Percentiles rank a stretch among this genome's conserved stretches.
These are phyloP conservation scores for Chaetomium fimeti DNA, from an alignment of 495 filamentous ascomycete genomes.

Conservation along the genomic window DNA sequence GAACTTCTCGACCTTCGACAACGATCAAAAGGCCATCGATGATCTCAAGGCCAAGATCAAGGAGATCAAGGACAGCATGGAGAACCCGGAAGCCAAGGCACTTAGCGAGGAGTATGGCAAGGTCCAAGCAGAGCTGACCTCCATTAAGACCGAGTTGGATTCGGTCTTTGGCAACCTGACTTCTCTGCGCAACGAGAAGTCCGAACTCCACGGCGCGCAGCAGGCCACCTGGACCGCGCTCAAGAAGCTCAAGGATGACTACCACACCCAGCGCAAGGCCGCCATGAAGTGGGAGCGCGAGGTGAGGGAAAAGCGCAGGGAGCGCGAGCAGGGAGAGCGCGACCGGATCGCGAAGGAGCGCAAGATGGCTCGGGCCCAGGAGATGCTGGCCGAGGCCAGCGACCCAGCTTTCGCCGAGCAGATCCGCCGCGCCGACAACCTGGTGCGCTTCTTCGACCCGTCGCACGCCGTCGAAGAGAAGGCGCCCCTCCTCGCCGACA, in stretches of 20 bases:
- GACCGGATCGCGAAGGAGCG: slow-evolving; percentile 78
- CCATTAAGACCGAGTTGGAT: slow-evolving; percentile 87
- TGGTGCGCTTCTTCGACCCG: slow-evolving; percentile 90
- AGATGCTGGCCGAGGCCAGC: slow-evolving; percentile 85
- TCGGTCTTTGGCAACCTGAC: slow-evolving; percentile 81
- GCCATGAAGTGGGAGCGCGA: slow-evolving; percentile 78
- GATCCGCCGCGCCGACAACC: slow-evolving; percentile 78
- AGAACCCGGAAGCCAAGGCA: slow-evolving; percentile 89
- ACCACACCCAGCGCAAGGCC: slow-evolving; percentile 73
- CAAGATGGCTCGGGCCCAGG: slow-evolving; percentile 80
- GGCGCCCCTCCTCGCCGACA: slow-evolving; percentile 62
- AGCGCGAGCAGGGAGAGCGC: slow-evolving; percentile 60
- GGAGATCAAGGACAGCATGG: slow-evolving; percentile 76
- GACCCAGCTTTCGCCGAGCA: slow-evolving; percentile 85
- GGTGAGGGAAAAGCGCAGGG: slow-evolving; percentile 63
- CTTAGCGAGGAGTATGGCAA: slow-evolving; percentile 78
- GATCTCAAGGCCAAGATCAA: slow-evolving; percentile 80
- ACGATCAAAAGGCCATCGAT: slow-evolving; percentile 79
- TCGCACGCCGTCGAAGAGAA: slow-evolving; percentile 58
- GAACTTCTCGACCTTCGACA: slow-evolving; percentile 79
- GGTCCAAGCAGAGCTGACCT: slow-evolving; percentile 80
- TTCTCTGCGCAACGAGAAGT: slow-evolving; percentile 82
- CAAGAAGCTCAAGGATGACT: slow-evolving; percentile 81
- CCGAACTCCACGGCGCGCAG: slow-evolving; percentile 75
- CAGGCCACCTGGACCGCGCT: slow-evolving; percentile 77